phyloP scores from a whole-genome alignment of 2,329 filamentous ascomycete genomes.

The Colletotrichum godetiae region DNA sequence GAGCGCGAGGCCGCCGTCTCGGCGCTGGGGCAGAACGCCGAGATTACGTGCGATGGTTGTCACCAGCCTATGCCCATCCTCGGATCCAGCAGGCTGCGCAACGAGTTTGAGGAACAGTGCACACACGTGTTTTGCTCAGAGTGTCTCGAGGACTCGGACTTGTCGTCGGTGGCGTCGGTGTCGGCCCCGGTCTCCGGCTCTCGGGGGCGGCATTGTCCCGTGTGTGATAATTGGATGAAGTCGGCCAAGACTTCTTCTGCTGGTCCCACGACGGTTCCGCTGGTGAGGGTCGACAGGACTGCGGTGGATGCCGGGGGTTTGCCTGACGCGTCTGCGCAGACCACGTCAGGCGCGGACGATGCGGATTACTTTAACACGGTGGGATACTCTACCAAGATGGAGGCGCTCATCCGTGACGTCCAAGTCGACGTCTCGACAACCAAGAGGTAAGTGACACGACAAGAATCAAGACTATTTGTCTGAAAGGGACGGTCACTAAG shows the following conservation, averaged over 20 bases:
- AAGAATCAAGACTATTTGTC: no score
- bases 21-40: constrained; percentile 38
- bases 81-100: constrained; percentile 35
- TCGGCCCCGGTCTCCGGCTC: neutral
- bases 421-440: constrained; percentile 38
- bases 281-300: neutral
- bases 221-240: constrained; percentile 37
- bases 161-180: neutral
- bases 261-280: neutral
- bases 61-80: constrained; percentile 48
- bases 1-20: constrained; percentile 43
- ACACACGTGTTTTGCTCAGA: constrained; percentile 46
- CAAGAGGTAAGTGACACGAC: constrained; percentile 39
- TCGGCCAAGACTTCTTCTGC: neutral
- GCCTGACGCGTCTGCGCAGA: neutral
- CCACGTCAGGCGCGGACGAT: constrained; percentile 23
- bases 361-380: constrained; percentile 41
- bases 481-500: no score
- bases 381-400: constrained; percentile 49
- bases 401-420: constrained; percentile 45
- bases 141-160: constrained; percentile 40
- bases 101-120: constrained; percentile 41
- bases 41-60: constrained; percentile 44
- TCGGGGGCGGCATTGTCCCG: constrained; percentile 37
- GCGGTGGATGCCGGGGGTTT: neutral